Conservation (phyloP, 345 rosid genomes). For the Chamaenerion angustifolium region DNA sequence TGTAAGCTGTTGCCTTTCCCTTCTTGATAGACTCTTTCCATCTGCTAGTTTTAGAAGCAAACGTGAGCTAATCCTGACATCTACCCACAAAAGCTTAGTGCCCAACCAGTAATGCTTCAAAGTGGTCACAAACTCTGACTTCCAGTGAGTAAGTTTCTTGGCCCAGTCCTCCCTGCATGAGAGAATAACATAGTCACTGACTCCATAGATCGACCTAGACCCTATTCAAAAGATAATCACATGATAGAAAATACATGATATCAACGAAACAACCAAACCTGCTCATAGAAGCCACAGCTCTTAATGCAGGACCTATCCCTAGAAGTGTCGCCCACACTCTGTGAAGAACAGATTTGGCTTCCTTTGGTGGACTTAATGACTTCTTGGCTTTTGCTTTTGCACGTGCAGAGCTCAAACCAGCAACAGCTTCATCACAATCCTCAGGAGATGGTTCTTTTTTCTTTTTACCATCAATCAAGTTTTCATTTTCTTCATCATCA, state of each 20-base stretch:
- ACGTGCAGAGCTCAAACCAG: slow-evolving; percentile 44
- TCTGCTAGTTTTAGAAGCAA: slow-evolving; percentile 51
- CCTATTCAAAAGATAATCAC: neutral
- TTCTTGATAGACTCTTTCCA: slow-evolving; percentile 66
- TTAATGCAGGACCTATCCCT: slow-evolving; percentile 53
- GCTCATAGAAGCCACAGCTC: slow-evolving; percentile 73
- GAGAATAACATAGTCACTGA: neutral
- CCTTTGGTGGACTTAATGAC: slow-evolving; percentile 35
- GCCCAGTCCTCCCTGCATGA: slow-evolving; percentile 63
- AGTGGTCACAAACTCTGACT: slow-evolving; percentile 42
- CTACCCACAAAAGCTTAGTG: slow-evolving; percentile 47
- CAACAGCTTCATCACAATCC: slow-evolving; percentile 74
- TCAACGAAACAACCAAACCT: slow-evolving; percentile 27
- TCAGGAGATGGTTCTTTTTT: slow-evolving; percentile 64
- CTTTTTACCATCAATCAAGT: slow-evolving; percentile 16
- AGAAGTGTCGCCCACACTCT: slow-evolving; percentile 32
- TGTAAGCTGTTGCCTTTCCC: slow-evolving; percentile 90
- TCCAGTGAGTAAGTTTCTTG: slow-evolving; percentile 49
- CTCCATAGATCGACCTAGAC: neutral
- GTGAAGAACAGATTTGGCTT: slow-evolving; percentile 28
- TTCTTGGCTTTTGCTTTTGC: slow-evolving; percentile 54
- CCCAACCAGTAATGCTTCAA: slow-evolving; percentile 72
- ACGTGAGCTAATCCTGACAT: slow-evolving; percentile 55
- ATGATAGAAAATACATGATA: slow-evolving; percentile 3
- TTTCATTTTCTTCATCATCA: slow-evolving; percentile 44